Percentiles rank a stretch among this genome's conserved stretches.
phyloP scores from a whole-genome alignment of 495 filamentous ascomycete genomes.

The Beverwykella pulmonaria region DNA sequence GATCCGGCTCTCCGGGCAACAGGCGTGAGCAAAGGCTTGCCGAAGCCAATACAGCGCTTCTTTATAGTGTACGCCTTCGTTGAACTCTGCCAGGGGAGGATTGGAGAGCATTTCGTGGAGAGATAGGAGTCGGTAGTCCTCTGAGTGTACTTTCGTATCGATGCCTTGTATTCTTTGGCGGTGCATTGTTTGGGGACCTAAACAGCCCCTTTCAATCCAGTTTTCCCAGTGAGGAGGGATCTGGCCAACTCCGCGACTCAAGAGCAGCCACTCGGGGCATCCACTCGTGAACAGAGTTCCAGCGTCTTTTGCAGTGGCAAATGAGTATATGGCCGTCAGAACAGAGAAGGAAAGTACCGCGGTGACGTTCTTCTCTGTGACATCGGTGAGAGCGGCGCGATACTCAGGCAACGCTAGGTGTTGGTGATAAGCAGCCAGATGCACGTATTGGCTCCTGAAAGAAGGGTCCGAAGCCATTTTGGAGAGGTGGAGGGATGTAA shows the following conservation, averaged over 20 bases:
- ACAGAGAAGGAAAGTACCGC: slow-evolving; percentile 22
- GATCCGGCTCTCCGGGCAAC: neutral
- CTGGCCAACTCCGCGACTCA: neutral
- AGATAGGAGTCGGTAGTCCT: slow-evolving; percentile 18
- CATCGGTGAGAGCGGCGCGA: slow-evolving; percentile 9
- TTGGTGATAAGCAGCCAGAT: slow-evolving; percentile 24
- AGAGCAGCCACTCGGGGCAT: neutral
- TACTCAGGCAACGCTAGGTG: slow-evolving; percentile 28
- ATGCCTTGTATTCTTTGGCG: slow-evolving; percentile 8
- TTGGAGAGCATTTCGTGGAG: slow-evolving; percentile 11
- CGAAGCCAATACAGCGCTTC: slow-evolving; percentile 21
- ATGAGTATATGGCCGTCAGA: slow-evolving; percentile 18
- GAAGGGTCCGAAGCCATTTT: neutral
- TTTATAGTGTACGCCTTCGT: slow-evolving; percentile 15
- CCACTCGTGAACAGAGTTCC: neutral
- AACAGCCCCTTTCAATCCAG: slow-evolving; percentile 9
- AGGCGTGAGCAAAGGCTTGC: slow-evolving; percentile 22
- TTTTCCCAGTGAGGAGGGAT: slow-evolving; percentile 10
- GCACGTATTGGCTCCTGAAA: neutral
- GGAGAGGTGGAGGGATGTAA: slow-evolving; percentile 10
- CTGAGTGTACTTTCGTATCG: slow-evolving; percentile 22
- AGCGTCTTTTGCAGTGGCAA: slow-evolving; percentile 19
- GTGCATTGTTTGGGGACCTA: slow-evolving; percentile 9
- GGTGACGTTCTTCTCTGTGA: slow-evolving; percentile 13
- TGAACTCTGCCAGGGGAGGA: neutral